Evolutionary conservation across 1,284 basidiomycete species (phyloP), one percentile per base, ranked within the genome.

Genomic region (Ceratobasidium sp.): DNA sequence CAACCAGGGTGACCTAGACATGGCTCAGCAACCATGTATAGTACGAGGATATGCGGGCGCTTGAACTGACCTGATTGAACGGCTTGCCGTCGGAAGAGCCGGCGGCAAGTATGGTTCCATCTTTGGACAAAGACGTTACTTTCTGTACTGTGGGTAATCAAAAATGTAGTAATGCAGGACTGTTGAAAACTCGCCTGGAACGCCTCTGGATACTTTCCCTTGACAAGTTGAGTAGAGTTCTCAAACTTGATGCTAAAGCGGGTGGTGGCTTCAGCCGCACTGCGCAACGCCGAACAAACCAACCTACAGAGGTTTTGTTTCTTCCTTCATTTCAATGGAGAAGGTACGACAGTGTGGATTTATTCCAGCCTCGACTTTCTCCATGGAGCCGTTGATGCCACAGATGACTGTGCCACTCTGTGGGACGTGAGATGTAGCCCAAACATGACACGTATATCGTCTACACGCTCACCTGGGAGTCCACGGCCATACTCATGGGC

Each of bases 401-500:
- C 94, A 96, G 1, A 91, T 85, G 65, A 97, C 34, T 8, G 65
- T 41, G 46, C 43, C 77, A 46, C 83, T 81, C 43, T 69, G 57
- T 45, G 58, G 34, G 26, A 53, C 57, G 69, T 36, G 62, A 57
- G 57, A 50, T 58, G 46, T 30, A 41, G 67, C 55, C 36, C n/a
- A 34, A 28, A 55, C 46, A 53, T 55, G 71, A 36, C 45, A 57
- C 52, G 59, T 65, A 74, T 58, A 32, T 58, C 1, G 50, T 14
- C n/a, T 34, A 45, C 55, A 23, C 12, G 65, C 80, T 76, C 78
- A 92, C 93, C 80, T 87, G 80, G 16, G 83, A 81, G 78, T 92
- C 83, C 9, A 89, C 85, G 14, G 90, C 90, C 84, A 97, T 91
- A 78, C 94, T 96, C 93, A 96, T 97, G 12, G 96, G 95, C 8